Evolutionary conservation across 306 rosid genomes (phyloP).

Genomic region (Inga laurina): DNA sequence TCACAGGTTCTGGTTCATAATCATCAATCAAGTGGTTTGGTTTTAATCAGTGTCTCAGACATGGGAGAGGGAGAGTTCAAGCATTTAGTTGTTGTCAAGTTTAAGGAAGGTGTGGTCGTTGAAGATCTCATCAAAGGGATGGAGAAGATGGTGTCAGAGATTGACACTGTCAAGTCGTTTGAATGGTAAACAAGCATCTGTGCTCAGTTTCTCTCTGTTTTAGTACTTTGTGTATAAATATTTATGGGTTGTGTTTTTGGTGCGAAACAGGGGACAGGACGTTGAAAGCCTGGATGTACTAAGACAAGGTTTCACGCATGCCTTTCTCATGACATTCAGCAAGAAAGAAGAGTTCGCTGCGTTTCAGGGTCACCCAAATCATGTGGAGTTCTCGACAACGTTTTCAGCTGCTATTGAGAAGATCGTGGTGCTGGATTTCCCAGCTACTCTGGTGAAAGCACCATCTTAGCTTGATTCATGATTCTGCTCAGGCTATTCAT

Average conservation of each 20-base stretch:
- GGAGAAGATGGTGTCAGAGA: slow-evolving; percentile 71
- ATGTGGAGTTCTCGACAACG: slow-evolving; percentile 69
- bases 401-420: slow-evolving; percentile 86
- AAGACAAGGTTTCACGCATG: slow-evolving; percentile 90
- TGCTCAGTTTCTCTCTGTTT: not conserved
- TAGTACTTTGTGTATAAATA: not conserved
- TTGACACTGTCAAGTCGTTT: slow-evolving; percentile 76
- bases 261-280: slow-evolving; percentile 71
- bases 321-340: slow-evolving; percentile 77
- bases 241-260: not conserved
- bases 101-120: slow-evolving; percentile 72
- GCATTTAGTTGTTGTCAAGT: slow-evolving; percentile 83
- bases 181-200: slow-evolving; percentile 60
- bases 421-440: slow-evolving; percentile 84
- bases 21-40: not conserved
- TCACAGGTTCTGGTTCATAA: slow-evolving; percentile 27
- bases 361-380: slow-evolving; percentile 76
- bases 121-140: slow-evolving; percentile 71
- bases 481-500: not conserved
- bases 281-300: slow-evolving; percentile 73
- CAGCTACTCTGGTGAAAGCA: slow-evolving; percentile 64
- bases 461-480: slow-evolving; percentile 23
- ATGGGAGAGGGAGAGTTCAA: slow-evolving; percentile 90
- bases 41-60: not conserved
- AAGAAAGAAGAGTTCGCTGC: slow-evolving; percentile 71